phyloP scores from a whole-genome alignment of 2,329 filamentous ascomycete species.

The Didymosphaeria variabile region DNA sequence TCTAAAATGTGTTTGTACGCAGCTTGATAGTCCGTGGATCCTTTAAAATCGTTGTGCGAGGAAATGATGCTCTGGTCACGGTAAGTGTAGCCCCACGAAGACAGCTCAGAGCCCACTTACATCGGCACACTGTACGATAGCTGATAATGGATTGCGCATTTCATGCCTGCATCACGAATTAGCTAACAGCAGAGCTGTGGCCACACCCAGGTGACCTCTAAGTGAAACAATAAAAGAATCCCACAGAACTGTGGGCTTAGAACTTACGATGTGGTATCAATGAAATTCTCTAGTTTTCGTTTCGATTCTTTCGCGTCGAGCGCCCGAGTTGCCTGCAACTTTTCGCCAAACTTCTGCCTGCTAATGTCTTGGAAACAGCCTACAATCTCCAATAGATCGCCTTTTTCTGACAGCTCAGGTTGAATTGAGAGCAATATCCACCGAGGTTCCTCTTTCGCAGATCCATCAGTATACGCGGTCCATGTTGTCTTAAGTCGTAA shows the following conservation, averaged over 20 bases:
- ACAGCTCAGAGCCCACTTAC: slow-evolving; percentile 41
- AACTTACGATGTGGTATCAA: slow-evolving; percentile 41
- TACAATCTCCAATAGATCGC: slow-evolving; percentile 41
- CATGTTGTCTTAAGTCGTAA: slow-evolving; percentile 50
- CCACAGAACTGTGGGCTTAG: neutral
- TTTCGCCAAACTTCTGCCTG: slow-evolving; percentile 49
- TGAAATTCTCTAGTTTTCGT: slow-evolving; percentile 32
- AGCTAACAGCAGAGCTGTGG: neutral
- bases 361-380: slow-evolving; percentile 50
- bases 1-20: slow-evolving; percentile 19
- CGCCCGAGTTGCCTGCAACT: slow-evolving; percentile 32
- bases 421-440: slow-evolving; percentile 46
- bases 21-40: neutral
- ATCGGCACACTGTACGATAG: slow-evolving; percentile 56
- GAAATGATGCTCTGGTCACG: slow-evolving; percentile 22
- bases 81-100: slow-evolving; percentile 17
- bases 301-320: slow-evolving; percentile 35
- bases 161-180: slow-evolving; percentile 37
- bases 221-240: neutral
- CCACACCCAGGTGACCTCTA: neutral
- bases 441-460: slow-evolving; percentile 26
- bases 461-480: slow-evolving; percentile 30
- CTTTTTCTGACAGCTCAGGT: slow-evolving; percentile 32
- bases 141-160: slow-evolving; percentile 55
- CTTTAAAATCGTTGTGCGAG: slow-evolving; percentile 17